These are phyloP conservation scores for Penicillium sclerotigenum DNA, from an alignment of 2,329 filamentous ascomycete genomes.

Conservation along the genomic window DNA sequence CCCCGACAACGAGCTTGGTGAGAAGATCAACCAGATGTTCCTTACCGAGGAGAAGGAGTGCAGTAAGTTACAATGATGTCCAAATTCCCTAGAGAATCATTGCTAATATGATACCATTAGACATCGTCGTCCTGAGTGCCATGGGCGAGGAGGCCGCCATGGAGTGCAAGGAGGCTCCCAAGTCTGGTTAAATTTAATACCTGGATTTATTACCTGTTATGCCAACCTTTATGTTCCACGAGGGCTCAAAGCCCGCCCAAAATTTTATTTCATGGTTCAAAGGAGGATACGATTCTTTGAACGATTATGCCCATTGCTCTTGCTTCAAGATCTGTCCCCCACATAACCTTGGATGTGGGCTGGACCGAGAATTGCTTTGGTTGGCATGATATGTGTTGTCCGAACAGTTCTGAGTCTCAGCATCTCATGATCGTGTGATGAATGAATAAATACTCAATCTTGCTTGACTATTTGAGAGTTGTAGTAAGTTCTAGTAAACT, in stretches of 20 bases:
- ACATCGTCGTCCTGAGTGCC: constrained; percentile 86
- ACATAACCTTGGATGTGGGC: constrained; percentile 35
- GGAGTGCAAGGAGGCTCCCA: constrained; percentile 86
- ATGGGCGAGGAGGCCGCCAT: constrained; percentile 95
- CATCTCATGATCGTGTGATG: constrained; percentile 41
- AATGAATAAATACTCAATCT: constrained; percentile 30
- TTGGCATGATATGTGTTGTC: constrained; percentile 36
- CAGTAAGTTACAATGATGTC: constrained; percentile 63
- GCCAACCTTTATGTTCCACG: constrained; percentile 31
- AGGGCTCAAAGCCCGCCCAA: constrained; percentile 20
- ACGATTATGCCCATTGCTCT: constrained; percentile 25
- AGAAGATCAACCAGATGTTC: constrained; percentile 82
- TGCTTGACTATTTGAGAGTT: constrained; percentile 1
- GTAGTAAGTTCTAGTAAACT: no score
- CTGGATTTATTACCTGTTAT: constrained; percentile 27
- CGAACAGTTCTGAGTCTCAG: constrained; percentile 35
- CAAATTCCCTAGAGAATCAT: not conserved
- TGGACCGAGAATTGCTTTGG: constrained; percentile 35
- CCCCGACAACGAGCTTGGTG: constrained; percentile 83
- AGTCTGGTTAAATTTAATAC: constrained; percentile 24
- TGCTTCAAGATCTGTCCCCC: constrained; percentile 24
- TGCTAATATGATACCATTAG: constrained; percentile 45
- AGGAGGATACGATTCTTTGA: constrained; percentile 29
- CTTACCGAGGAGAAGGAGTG: constrained; percentile 81
- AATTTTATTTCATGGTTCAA: constrained; percentile 29